Evolutionary conservation across 1,284 basidiomycete genomes (phyloP), one percentile per base, ranked within the genome.

Genomic region (Apiotrichum laibachii): DNA sequence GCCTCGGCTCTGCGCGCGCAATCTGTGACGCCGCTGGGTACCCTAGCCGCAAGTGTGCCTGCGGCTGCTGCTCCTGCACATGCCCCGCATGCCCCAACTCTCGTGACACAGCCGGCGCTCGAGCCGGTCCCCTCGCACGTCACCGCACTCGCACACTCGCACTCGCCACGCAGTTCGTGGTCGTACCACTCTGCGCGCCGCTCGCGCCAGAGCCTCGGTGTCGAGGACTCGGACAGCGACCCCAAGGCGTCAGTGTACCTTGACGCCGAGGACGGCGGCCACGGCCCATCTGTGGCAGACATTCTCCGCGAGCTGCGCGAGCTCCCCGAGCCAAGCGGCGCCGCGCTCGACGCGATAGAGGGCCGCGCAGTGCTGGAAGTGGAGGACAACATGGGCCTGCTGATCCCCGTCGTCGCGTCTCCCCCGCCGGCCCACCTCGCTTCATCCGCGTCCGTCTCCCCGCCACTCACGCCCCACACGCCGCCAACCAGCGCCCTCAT

Each of bases 221-320:
- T 53, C 51, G 51, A 53, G 42, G 49, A 44, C 13, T n/a, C 15
- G 13, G 49, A 22, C 18, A 51, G 52, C 34, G 52, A 48, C 22
- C 50, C 58, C 13, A 67, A 67, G 51, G 64, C 46, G 12, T 67
- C 66, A n/a, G 62, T 73, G 11, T 73, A 76, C 59, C 61, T 74
- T 16, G 73, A 76, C 48, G 72, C 73, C 31, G 47, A 34, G 16
- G 47, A 48, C 26, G 59, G 66, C 39, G 42, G 43, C 19, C 49
- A 54, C 18, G 63, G 62, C 12, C 67, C 67, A 16, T 62, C 53
- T 21, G 61, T 70, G 1, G 64, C 70, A 0, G 68, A 73, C 22
- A 68, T 73, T 10, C 52, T 71, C 48, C 54, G 60, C 18, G 71
- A 75, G 52, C 64, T 74, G 33, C 61, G 72, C 49, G 67, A 70